These are phyloP conservation scores for Digitaria exilis DNA, from an alignment of 202 grass and related monocot genomes.

Conservation along the genomic window DNA sequence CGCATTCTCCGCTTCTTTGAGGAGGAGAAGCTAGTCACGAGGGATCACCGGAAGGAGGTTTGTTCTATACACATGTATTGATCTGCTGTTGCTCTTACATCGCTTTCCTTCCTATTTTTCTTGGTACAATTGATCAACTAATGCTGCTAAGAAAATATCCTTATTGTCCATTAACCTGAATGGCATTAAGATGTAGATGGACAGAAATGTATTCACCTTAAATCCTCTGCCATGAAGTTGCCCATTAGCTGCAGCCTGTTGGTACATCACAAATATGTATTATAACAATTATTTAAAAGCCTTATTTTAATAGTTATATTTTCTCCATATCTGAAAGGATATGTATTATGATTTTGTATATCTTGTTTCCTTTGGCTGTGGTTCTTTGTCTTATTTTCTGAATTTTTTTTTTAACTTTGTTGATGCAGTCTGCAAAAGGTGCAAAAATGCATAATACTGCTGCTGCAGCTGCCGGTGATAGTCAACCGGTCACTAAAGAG, in stretches of 20 bases:
- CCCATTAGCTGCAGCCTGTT: neutral
- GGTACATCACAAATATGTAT: neutral
- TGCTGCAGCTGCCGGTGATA: constrained; percentile 56
- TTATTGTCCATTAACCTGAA: constrained; percentile 12
- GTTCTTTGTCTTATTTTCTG: neutral
- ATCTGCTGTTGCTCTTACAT: constrained; percentile 13
- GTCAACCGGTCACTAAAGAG: constrained; percentile 63
- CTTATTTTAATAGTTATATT: neutral
- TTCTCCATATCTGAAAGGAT: neutral
- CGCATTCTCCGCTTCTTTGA: too few species aligned
- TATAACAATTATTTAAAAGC: too few species aligned
- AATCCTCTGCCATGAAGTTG: constrained; percentile 11
- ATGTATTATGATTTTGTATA: too few species aligned
- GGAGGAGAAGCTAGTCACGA: too few species aligned
- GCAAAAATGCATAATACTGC: constrained; percentile 70
- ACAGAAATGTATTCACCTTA: constrained; percentile 3
- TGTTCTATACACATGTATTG: constrained; percentile 24
- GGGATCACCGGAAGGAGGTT: too few species aligned
- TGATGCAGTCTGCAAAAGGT: constrained; percentile 77
- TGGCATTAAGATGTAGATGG: neutral
- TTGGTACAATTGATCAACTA: neutral
- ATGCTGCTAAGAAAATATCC: neutral
- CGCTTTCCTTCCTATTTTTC: neutral
- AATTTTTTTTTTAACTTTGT: constrained; percentile 20
- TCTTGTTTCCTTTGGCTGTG: too few species aligned